These are phyloP conservation scores for Phytophthora vignae DNA, from an alignment of 352 stramenopile genomes.

Conservation along the genomic window DNA sequence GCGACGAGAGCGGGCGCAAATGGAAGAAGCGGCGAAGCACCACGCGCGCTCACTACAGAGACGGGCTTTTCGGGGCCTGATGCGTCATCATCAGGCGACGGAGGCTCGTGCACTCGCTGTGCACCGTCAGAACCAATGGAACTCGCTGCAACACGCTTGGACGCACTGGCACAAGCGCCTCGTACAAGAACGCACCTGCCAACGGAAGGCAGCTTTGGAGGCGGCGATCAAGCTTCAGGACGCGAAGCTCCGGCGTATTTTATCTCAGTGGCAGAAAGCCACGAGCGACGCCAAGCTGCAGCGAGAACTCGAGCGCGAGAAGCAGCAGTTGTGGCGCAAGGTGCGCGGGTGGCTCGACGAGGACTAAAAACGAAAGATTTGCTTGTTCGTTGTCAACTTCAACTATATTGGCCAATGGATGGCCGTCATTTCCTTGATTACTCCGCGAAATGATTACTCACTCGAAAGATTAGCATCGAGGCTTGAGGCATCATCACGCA, in stretches of 20 bases:
- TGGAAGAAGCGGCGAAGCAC: conserved; percentile 32
- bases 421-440: not conserved
- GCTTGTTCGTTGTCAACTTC: not conserved
- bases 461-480: too few species aligned
- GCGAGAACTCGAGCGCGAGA: conserved; percentile 50
- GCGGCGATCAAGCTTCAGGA: conserved; percentile 15
- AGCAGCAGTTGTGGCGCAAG: conserved; percentile 67
- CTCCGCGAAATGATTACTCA: not conserved
- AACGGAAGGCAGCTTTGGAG: conserved; percentile 20
- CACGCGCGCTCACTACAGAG: conserved; percentile 25
- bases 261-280: conserved; percentile 40
- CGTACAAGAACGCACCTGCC: conserved; percentile 7
- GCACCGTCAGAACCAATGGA: conserved; percentile 44
- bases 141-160: conserved; percentile 38
- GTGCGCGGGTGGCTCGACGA: conserved; percentile 72
- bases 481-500: too few species aligned
- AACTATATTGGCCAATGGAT: not conserved
- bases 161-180: conserved; percentile 36
- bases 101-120: conserved; percentile 37
- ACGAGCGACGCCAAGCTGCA: conserved; percentile 36
- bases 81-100: conserved; percentile 23
- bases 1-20: conserved; percentile 32
- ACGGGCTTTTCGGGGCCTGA: conserved; percentile 26
- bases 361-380: conserved; percentile 6
- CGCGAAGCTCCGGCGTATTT: conserved; percentile 32